A percentile compares a stretch with the other conserved stretches of the same genome.
Evolutionary conservation across 2,329 filamentous ascomycete species (phyloP).

Genomic region (Cladophialophora yegresii): DNA sequence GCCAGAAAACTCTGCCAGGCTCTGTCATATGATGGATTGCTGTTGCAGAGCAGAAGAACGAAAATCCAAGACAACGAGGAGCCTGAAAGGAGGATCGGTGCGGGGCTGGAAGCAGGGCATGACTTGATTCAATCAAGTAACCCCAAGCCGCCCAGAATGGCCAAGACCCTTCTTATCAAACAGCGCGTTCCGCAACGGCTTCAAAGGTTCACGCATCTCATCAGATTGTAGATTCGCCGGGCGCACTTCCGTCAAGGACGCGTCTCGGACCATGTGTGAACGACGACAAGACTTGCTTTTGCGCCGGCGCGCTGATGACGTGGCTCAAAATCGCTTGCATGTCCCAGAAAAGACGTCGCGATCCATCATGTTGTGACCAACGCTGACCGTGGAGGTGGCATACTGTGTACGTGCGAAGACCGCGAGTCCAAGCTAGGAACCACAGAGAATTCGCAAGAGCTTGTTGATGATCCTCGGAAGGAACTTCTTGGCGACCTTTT

Average conservation of each 20-base stretch:
- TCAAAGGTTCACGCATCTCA: not conserved
- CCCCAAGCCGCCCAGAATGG: not conserved
- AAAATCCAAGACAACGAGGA: not conserved
- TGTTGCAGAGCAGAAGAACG: not conserved
- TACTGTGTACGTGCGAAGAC: not conserved
- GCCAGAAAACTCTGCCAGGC: not conserved
- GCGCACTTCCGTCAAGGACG: no score
- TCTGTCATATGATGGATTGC: not conserved
- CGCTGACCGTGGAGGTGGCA: not conserved
- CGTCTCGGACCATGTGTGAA: not conserved
- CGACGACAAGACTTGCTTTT: not conserved
- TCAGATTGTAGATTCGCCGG: no score
- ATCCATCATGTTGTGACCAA: not conserved
- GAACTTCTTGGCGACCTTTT: slow-evolving; percentile 62
- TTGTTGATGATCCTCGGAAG: slow-evolving; percentile 66
- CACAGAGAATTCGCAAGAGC: slow-evolving; percentile 37
- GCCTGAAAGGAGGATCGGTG: not conserved
- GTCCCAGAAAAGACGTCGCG: not conserved
- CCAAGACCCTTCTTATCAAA: not conserved
- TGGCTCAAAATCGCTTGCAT: not conserved
- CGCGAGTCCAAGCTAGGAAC: not conserved
- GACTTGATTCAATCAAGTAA: not conserved
- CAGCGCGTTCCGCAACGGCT: no score
- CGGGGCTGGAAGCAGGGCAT: not conserved
- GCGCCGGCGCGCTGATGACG: no score